Base-by-base conservation (phyloP, 352 stramenopile species). In the Peronospora farinosa region DNA sequence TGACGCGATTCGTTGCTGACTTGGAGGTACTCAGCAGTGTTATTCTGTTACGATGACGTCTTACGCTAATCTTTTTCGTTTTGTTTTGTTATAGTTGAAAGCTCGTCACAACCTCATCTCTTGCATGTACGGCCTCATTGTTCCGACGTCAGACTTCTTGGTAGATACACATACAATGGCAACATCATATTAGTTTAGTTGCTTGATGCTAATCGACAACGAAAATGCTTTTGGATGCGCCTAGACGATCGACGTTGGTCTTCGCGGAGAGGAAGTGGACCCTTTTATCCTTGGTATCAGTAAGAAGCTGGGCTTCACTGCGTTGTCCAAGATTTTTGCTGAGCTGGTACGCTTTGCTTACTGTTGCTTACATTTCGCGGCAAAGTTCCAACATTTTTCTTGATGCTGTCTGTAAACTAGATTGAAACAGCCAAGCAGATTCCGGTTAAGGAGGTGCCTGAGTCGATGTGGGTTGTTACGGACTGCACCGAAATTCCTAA, bases 281-380 rank as follows among this genome's bases (percentile, higher is more conserved):
- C 77, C 79, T 39, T 75, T 91, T 36, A 72, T 91, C 32, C 69
- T 91, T 36, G 61, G 62, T 10, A 67, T 91, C 35, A 74, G 70
- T 52, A 91, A 91, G 67, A 88, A 86, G 56, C 41, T 80, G 50
- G 57, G 75, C 40, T 91, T 81, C 60, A 87, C 69, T 23, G 65
- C 60, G 5, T 59, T 91, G n/a, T 66, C 65, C 21, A 88, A 91
- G 55, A 28, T 63, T 25, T 91, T 87, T 35, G 73, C 79, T 7
- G 77, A 91, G 28, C 57, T 91, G 51, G 79, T 88, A 55, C 23
- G 62, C 55, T 7, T 52, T 21, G 13, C 16, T 41, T 7, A 41
- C 19, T 25, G n/a, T 21, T 8, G 5, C 31, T 43, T 30, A 27
- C 23, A 7, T 27, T 6, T 39, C 19, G 16, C 38, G n/a, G 13